Conservation (phyloP, 2,329 filamentous ascomycete species). For the Epichloe hybrida region DNA sequence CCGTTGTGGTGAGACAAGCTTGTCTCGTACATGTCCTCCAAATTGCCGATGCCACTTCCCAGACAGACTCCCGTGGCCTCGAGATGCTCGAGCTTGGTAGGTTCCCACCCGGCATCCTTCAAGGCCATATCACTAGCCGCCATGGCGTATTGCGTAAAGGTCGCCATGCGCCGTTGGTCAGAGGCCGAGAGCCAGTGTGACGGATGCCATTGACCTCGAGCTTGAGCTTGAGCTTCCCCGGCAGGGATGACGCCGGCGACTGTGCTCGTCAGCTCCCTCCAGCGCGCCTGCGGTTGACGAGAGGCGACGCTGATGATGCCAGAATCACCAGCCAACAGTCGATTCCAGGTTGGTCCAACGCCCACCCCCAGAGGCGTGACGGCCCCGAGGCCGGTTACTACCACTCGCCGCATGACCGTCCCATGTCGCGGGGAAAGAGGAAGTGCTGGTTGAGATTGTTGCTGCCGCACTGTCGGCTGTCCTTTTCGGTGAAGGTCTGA, state of each 20-base stretch:
- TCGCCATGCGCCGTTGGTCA: constrained; percentile 68
- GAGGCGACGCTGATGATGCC: constrained; percentile 64
- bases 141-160: constrained; percentile 82
- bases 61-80: constrained; percentile 82
- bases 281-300: constrained; percentile 41
- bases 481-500: no score
- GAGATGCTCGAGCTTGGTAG: constrained; percentile 43
- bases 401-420: constrained; percentile 53
- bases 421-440: constrained; percentile 18
- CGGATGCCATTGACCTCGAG: constrained; percentile 34
- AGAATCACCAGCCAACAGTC: constrained; percentile 64
- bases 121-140: constrained; percentile 79
- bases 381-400: constrained; percentile 71
- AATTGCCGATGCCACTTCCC: constrained; percentile 88
- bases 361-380: constrained; percentile 76
- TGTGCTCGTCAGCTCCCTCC: constrained; percentile 65
- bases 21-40: constrained; percentile 81
- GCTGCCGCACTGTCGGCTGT: no score
- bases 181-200: constrained; percentile 39
- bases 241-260: constrained; percentile 71
- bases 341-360: constrained; percentile 63
- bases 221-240: constrained; percentile 15
- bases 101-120: constrained; percentile 65
- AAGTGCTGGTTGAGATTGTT: neutral
- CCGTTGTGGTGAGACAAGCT: constrained; percentile 61